Evolutionary conservation across 371 early-diverging fungal genomes (phyloP).

Genomic region (Coemansia sp.): DNA sequence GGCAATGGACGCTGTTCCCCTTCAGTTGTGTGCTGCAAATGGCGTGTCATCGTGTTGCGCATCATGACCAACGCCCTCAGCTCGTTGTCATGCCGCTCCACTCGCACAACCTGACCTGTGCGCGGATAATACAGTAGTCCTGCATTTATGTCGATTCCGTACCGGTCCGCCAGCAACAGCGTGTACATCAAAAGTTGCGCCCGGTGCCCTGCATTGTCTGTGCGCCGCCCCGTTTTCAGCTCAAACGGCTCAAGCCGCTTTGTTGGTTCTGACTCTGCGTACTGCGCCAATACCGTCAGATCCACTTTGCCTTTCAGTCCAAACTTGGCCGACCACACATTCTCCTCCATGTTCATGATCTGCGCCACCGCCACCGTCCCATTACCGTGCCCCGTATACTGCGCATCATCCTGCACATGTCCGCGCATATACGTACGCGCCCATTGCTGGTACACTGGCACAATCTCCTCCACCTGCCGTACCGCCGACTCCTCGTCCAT

Average conservation of each 20-base stretch:
- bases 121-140: conserved; percentile 81
- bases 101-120: conserved; percentile 59
- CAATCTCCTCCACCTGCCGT: conserved; percentile 50
- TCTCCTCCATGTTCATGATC: conserved; percentile 87
- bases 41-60: conserved; percentile 73
- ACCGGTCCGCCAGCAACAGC: conserved; percentile 80
- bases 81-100: conserved; percentile 66
- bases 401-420: conserved; percentile 10
- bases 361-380: conserved; percentile 59
- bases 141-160: conserved; percentile 63
- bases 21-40: conserved; percentile 38
- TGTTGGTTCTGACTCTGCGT: not conserved
- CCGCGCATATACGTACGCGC: conserved; percentile 52
- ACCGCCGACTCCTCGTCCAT: conserved; percentile 59
- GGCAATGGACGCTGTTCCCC: conserved; percentile 56
- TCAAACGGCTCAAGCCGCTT: conserved; percentile 74
- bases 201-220: conserved; percentile 61
- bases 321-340: conserved; percentile 85
- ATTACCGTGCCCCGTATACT: conserved; percentile 21
- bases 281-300: conserved; percentile 61
- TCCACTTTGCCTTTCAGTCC: conserved; percentile 95
- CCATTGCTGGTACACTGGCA: conserved; percentile 55
- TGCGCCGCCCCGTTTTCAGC: conserved; percentile 79
- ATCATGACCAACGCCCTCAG: conserved; percentile 67
- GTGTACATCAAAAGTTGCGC: conserved; percentile 88